Base-by-base conservation (phyloP, 192 early-diverging fungal species). In the Podila minutissima region DNA sequence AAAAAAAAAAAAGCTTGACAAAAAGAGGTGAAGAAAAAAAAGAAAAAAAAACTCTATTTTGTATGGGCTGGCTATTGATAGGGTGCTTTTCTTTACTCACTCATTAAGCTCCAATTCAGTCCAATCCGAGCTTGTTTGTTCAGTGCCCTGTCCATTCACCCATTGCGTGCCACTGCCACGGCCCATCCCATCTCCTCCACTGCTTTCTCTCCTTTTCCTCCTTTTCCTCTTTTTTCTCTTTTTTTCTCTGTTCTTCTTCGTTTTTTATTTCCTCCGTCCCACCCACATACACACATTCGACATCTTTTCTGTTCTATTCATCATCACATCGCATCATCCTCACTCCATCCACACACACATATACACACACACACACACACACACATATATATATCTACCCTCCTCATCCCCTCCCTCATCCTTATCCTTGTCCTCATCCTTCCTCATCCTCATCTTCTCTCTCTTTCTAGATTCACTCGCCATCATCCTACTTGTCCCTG, bases 301-400 rank as follows among this genome's bases (percentile, higher is more conserved):
- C 35, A 37, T 37, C 35, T 10, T 37, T 8, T 73, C 57, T 60
- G 41, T 55, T 15, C 61, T 20, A 37, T 49, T n/a, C 66, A 31
- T 32, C 49, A 66, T 24, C 24, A 17, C 38, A 31, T 50, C 6
- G 15, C 13, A 22, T 33, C 24, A 26, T 50, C 46, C 33, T 35
- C 48, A 12, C 5, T 4, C 46, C 48, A 26, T 20, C 32, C 68
- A 59, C 0, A 24, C 38, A 37, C 50, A 13, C 22, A 5, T 33
- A 28, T 7, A 7, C 35, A 37, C 6, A 37, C n/a, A n/a, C n/a
- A n/a, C n/a, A n/a, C n/a, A n/a, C n/a, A n/a, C n/a, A n/a, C n/a
- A n/a, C n/a, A n/a, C n/a, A n/a, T n/a, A n/a, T n/a, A n/a, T n/a
- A n/a, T n/a, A n/a, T n/a, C n/a, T n/a, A n/a, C n/a, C n/a, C n/a